Evolutionary conservation across 148 eudicot genomes (phyloP).

Genomic region (Cornus controversa): DNA sequence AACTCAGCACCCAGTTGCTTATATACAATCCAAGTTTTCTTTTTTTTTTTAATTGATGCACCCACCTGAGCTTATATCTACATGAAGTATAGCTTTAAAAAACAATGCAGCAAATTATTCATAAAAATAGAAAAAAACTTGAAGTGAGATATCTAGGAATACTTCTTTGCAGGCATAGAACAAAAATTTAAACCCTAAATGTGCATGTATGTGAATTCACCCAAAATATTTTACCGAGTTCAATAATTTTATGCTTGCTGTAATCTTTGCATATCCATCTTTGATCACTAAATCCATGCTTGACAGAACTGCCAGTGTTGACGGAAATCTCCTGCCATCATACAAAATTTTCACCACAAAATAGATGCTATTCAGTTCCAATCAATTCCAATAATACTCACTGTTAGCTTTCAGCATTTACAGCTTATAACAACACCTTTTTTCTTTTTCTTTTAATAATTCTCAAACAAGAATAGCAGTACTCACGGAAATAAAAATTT

Average conservation of each 20-base stretch:
- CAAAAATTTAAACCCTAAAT: neutral
- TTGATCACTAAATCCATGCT: slow-evolving; percentile 64
- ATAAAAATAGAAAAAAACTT: too few species aligned
- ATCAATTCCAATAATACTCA: neutral
- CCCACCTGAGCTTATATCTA: neutral
- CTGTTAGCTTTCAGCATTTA: neutral
- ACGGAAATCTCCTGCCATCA: slow-evolving; percentile 68
- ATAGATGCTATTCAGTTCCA: slow-evolving; percentile 15
- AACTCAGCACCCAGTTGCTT: too few species aligned
- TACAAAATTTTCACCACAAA: slow-evolving; percentile 19
- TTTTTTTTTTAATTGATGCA: too few species aligned
- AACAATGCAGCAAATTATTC: too few species aligned
- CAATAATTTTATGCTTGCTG: slow-evolving; percentile 57
- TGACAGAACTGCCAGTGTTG: slow-evolving; percentile 62
- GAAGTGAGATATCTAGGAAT: neutral
- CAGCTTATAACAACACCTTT: neutral
- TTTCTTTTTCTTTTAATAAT: neutral
- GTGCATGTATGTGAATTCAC: neutral
- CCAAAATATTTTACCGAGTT: slow-evolving; percentile 56
- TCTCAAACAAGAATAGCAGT: neutral
- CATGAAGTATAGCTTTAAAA: too few species aligned
- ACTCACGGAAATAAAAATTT: slow-evolving; percentile 62
- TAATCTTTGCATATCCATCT: slow-evolving; percentile 69
- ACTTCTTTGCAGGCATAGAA: neutral
- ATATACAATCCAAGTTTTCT: too few species aligned